Base-by-base conservation (phyloP, 805 yeast genomes). In the Barnettozyma californica region DNA sequence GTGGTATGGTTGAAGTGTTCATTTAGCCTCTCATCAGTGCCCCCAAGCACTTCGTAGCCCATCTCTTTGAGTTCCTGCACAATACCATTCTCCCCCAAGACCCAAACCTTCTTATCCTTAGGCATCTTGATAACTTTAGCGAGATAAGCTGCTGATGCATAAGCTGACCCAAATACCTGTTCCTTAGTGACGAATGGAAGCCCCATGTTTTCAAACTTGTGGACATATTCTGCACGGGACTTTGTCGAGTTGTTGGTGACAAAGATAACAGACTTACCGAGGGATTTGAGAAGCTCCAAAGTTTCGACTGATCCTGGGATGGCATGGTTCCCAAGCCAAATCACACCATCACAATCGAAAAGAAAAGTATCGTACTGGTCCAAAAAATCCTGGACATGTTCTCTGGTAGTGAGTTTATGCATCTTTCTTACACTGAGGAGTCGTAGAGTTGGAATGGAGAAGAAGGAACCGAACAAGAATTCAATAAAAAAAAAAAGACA, bases 171-270 rank as follows among this genome's bases (percentile, higher is more conserved):
- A 62, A 94, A 91, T 18, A 94, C 81, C 64, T 92, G 96, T 33
- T 80, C 81, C 53, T 71, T 71, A 3, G 59, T 57, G n/a, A 71
- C 71, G 9, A 50, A 46, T 5, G 46, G 20, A 43, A 70, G 63
- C 4, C 76, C 78, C 51, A 69, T 81, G 47, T 81, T 79, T 14
- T 70, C 75, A 63, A 94, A 89, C 68, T 94, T 94, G 55, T 71
- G 66, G 27, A 86, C 76, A 65, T 94, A 94, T 37, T 83, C 83
- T 31, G 70, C 68, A 52, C 99, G 74, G 2, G 97, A 85, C 64
- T 94, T 92, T 27, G 97, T 88, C 19, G 97, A 88, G 69, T 94
- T 94, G 73, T 94, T 94, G 41, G 99, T 91, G 26, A 94, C 99
- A 68, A 94, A 94, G 40, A 91, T 75, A 45, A 88, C 73, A 52